Percentiles rank a stretch among this genome's conserved stretches.
phyloP scores from a whole-genome alignment of 768 basidiomycete genomes.

The Russula brevipes region DNA sequence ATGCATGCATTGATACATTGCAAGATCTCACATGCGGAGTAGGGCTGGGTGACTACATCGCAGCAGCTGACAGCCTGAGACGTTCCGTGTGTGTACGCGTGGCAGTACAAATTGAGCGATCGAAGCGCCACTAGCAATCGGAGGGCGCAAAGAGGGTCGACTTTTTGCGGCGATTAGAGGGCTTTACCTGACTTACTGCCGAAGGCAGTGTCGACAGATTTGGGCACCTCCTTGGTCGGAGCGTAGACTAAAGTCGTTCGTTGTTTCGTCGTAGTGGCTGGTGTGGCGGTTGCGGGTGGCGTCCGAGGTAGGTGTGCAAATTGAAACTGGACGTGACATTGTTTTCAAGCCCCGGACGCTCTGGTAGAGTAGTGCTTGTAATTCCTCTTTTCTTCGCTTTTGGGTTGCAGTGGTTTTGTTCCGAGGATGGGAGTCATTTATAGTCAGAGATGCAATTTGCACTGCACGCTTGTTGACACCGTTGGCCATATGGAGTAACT shows the following conservation, averaged over 20 bases:
- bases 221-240: conserved; percentile 10
- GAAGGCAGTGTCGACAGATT: conserved; percentile 22
- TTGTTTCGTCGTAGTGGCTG: no score
- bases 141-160: conserved; percentile 26
- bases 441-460: not conserved
- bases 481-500: no score
- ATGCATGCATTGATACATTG: conserved; percentile 20
- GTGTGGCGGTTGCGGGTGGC: not conserved
- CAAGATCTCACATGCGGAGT: conserved; percentile 26
- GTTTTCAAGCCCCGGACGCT: not conserved
- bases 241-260: not conserved
- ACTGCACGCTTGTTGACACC: not conserved
- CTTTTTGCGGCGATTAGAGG: conserved; percentile 15
- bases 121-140: conserved; percentile 15
- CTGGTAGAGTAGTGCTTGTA: not conserved
- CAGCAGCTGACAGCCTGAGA: conserved; percentile 26
- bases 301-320: no score
- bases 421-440: not conserved
- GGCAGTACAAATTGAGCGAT: conserved; percentile 18
- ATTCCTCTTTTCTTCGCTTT: not conserved
- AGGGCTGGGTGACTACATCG: conserved; percentile 13
- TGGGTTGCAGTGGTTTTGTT: not conserved
- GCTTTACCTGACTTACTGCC: conserved; percentile 21
- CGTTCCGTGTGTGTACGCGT: conserved; percentile 24
- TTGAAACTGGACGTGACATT: not conserved